A percentile compares a stretch with the other conserved stretches of the same genome.
phyloP scores from a whole-genome alignment of 176 grass and related monocot species.

The Lolium perenne region DNA sequence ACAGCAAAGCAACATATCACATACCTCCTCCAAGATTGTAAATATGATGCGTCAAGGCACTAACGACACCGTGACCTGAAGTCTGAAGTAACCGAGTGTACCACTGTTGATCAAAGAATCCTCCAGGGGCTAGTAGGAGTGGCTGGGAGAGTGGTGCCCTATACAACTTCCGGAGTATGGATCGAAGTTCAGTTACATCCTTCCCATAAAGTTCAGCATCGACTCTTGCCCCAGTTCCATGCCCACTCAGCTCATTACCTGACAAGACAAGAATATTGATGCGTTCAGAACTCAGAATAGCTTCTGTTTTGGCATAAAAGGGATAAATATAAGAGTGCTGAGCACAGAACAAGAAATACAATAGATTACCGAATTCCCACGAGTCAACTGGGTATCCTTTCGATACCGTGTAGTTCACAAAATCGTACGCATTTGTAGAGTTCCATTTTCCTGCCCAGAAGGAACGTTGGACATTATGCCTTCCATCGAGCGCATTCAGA shows the following conservation, averaged over 20 bases:
- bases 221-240: slow-evolving; percentile 66
- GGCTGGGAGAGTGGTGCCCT: slow-evolving; percentile 51
- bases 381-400: slow-evolving; percentile 88
- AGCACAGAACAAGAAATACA: not conserved
- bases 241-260: slow-evolving; percentile 87
- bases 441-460: slow-evolving; percentile 84
- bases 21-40: slow-evolving; percentile 87
- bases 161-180: slow-evolving; percentile 61
- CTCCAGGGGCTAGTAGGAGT: slow-evolving; percentile 76
- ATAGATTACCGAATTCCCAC: slow-evolving; percentile 91
- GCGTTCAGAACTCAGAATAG: slow-evolving; percentile 5
- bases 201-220: slow-evolving; percentile 67
- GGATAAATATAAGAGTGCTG: not conserved
- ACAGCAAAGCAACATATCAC: slow-evolving; percentile 32
- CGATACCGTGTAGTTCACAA: slow-evolving; percentile 79
- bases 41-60: slow-evolving; percentile 76
- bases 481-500: slow-evolving; percentile 86
- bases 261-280: slow-evolving; percentile 33
- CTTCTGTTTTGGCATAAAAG: not conserved
- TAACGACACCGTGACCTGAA: slow-evolving; percentile 63
- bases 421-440: slow-evolving; percentile 73
- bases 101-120: slow-evolving; percentile 92
- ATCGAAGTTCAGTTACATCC: slow-evolving; percentile 67
- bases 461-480: slow-evolving; percentile 57
- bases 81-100: slow-evolving; percentile 70